Base-by-base conservation (phyloP, 345 rosid species). In the Odontarrhena argentea region DNA sequence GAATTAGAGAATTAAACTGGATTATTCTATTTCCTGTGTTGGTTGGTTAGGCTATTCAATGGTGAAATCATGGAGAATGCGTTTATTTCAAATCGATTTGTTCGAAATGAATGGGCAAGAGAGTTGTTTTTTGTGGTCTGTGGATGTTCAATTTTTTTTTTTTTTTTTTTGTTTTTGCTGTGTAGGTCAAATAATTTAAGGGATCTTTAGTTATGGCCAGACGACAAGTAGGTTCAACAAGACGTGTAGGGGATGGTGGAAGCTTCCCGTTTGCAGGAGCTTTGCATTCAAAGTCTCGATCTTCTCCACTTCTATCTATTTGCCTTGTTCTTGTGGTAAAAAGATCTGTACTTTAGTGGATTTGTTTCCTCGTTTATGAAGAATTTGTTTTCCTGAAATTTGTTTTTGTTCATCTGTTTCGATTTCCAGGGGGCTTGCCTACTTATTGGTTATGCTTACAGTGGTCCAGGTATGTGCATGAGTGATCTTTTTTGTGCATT, bases 261-360 rank as follows among this genome's bases (percentile, higher is more conserved):
- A 87, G 80, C 83, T 87, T 90, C 68, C 87, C 96, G 0, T 90
- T 93, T 68, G 62, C 81, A 0, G 85, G 87, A 42, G 84, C 96
- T 2, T 80, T 86, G 30, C 90, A 90, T 58, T 86, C 94, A 9
- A 93, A 90, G 69, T 82, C 97, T 7, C 86, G 87, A 32, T 86
- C 98, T 44, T 85, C 92, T 28, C 96, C 97, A 38, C 45, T 88
- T 3, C 30, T 93, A 47, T 82, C 97, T 54, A 50, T 90, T 11
- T 89, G 73, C 56, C 89, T 93, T 70, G 78, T 90, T 67, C 57
- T 88, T 43, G 79, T 90, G 80, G 98, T 87, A 83, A 18, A 18
- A 18, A 18, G 22, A 18, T 18, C 22, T 6, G 4, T 40, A n/a
- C 43, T 15, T 53, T 34, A 5, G 7, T 22, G 7, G 60, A 40